phyloP scores from a whole-genome alignment of 148 eudicot genomes.

The Arctostaphylos glauca region DNA sequence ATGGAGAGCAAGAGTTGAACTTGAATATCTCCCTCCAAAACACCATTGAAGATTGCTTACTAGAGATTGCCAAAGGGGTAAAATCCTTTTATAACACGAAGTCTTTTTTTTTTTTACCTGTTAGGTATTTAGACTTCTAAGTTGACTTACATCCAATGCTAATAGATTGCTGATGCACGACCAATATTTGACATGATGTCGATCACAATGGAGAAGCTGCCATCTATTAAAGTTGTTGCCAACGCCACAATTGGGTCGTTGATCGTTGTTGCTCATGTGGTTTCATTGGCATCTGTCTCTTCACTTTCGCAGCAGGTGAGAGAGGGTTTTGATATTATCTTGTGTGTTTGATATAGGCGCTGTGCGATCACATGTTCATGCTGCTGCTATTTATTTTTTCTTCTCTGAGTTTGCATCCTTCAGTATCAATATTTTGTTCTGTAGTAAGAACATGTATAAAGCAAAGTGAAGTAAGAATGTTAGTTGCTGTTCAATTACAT shows the following conservation, averaged over 20 bases:
- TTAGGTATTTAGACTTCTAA: not conserved
- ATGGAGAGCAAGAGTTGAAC: conserved; percentile 57
- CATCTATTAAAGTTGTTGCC: conserved; percentile 59
- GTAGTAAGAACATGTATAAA: not conserved
- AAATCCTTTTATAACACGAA: conserved; percentile 15
- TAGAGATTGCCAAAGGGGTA: conserved; percentile 92
- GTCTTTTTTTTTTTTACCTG: not conserved
- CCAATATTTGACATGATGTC: conserved; percentile 81
- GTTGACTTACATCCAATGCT: not conserved
- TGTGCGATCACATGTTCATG: conserved; percentile 27
- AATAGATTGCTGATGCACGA: conserved; percentile 63
- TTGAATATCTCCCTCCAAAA: conserved; percentile 71
- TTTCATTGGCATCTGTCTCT: conserved; percentile 49
- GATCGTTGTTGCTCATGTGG: conserved; percentile 72
- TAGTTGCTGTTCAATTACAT: not conserved
- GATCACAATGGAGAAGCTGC: conserved; percentile 67
- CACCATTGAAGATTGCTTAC: conserved; percentile 74
- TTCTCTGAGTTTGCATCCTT: not conserved
- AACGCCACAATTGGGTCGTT: conserved; percentile 75
- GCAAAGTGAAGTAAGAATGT: not conserved
- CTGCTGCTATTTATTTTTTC: not conserved
- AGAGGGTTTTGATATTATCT: conserved; percentile 10
- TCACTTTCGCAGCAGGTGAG: conserved; percentile 76
- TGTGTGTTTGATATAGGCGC: not conserved
- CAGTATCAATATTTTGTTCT: not conserved